phyloP scores from a whole-genome alignment of 805 yeast genomes.

The Suhomyces xylopsoci region DNA sequence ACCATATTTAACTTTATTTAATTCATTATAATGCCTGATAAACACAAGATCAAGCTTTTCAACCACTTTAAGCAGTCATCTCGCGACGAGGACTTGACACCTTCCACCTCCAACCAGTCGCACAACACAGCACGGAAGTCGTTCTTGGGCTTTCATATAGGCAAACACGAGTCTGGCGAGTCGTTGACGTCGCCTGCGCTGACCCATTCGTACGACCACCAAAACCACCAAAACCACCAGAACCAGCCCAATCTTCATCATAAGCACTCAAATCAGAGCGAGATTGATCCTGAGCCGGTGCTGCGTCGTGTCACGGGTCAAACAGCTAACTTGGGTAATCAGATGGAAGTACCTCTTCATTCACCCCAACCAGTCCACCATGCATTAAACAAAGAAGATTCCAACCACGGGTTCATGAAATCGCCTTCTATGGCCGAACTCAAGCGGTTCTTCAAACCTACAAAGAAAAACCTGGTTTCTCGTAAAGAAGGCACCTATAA shows the following conservation, averaged over 20 bases:
- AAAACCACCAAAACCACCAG: background rate
- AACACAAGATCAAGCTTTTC: slow-evolving; percentile 41
- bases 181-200: slow-evolving; percentile 33
- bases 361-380: slow-evolving; percentile 11
- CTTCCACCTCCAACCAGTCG: slow-evolving; percentile 32
- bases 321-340: background rate
- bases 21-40: slow-evolving; percentile 35
- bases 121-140: slow-evolving; percentile 18
- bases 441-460: slow-evolving; percentile 68
- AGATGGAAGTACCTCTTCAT: background rate
- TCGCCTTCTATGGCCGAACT: slow-evolving; percentile 64
- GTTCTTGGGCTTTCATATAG: slow-evolving; percentile 41
- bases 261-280: slow-evolving; percentile 6
- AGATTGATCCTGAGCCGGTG: background rate
- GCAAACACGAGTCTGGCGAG: slow-evolving; percentile 40
- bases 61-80: slow-evolving; percentile 34
- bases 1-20: background rate
- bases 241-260: slow-evolving; percentile 2
- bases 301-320: background rate
- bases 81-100: slow-evolving; percentile 20
- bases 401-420: slow-evolving; percentile 31
- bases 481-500: slow-evolving; percentile 13
- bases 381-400: slow-evolving; percentile 8
- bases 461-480: slow-evolving; percentile 27
- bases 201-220: slow-evolving; percentile 31